A percentile compares a stretch with the other conserved stretches of the same genome.
phyloP scores from a whole-genome alignment of 768 basidiomycete species.

The Suillus paluster region DNA sequence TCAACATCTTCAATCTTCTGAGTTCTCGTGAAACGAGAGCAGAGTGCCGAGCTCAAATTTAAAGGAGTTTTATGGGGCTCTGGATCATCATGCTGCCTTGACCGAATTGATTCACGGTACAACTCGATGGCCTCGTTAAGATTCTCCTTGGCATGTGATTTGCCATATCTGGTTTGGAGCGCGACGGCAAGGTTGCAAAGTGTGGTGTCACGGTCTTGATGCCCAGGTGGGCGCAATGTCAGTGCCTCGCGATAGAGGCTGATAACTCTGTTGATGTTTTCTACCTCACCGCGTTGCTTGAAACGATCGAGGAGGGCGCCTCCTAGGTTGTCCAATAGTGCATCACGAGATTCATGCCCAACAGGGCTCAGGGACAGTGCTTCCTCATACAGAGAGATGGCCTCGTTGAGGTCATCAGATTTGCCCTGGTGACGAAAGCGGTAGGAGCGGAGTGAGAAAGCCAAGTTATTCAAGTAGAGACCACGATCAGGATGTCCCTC shows the following conservation, averaged over 20 bases:
- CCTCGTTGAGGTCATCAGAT: not conserved
- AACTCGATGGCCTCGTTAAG: constrained; percentile 1
- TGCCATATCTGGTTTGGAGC: constrained; percentile 5
- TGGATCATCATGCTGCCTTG: not conserved
- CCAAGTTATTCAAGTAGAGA: not conserved
- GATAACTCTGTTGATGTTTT: constrained; percentile 11
- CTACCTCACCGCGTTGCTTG: not conserved
- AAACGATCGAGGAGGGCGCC: not conserved
- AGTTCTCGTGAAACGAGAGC: not conserved
- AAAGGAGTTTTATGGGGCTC: not conserved
- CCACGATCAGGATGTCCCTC: not conserved
- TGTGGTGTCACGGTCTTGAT: constrained; percentile 8
- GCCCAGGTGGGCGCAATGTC: constrained; percentile 4
- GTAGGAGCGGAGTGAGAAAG: not conserved
- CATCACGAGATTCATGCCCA: not conserved
- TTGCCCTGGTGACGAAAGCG: not conserved
- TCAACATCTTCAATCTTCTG: not conserved
- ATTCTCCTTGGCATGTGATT: not conserved
- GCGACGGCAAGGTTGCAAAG: constrained; percentile 21
- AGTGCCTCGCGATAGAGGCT: constrained; percentile 11
- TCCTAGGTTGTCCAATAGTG: constrained; percentile 15
- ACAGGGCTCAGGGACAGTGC: not conserved
- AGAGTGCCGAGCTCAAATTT: not conserved
- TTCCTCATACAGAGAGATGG: not conserved
- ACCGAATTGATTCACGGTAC: not conserved